These are phyloP conservation scores for Sporothrix dimorphospora DNA, from an alignment of 2,329 filamentous ascomycete species.

Conservation along the genomic window DNA sequence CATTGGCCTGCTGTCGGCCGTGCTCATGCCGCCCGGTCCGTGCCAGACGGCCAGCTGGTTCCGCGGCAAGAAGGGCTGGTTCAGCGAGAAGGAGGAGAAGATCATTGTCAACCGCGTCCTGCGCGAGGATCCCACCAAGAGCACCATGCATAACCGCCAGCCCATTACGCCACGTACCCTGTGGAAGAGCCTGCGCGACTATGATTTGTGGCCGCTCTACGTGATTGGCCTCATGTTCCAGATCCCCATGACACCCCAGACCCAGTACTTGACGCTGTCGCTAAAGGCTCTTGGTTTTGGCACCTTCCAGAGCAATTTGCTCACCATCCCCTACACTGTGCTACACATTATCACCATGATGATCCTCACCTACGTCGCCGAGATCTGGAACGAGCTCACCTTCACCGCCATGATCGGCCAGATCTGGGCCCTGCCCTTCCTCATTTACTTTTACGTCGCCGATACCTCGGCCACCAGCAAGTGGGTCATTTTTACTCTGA, in stretches of 20 bases:
- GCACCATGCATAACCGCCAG: constrained; percentile 64
- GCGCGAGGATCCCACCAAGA: constrained; percentile 63
- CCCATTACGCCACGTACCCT: constrained; percentile 55
- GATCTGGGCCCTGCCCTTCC: constrained; percentile 63
- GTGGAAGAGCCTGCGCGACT: constrained; percentile 54
- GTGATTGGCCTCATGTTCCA: constrained; percentile 57
- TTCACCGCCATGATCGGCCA: constrained; percentile 54
- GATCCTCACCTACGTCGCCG: constrained; percentile 44
- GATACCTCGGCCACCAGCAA: constrained; percentile 45
- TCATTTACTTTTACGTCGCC: constrained; percentile 54
- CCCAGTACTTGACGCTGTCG: constrained; percentile 62
- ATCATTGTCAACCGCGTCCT: constrained; percentile 63
- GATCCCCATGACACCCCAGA: constrained; percentile 54
- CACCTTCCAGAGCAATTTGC: constrained; percentile 64
- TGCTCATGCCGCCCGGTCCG: constrained; percentile 58
- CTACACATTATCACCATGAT: constrained; percentile 45
- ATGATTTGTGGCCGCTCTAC: constrained; percentile 50
- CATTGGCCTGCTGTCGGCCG: constrained; percentile 57
- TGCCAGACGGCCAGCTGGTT: constrained; percentile 59
- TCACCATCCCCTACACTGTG: constrained; percentile 60
- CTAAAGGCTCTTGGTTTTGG: constrained; percentile 61
- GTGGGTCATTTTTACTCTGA: constrained; percentile 49
- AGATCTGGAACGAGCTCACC: constrained; percentile 54
- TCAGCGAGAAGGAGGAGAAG: constrained; percentile 59
- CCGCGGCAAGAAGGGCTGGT: constrained; percentile 60